These are phyloP conservation scores for Claviceps capensis DNA, from an alignment of 2,329 filamentous ascomycete species.

Conservation along the genomic window DNA sequence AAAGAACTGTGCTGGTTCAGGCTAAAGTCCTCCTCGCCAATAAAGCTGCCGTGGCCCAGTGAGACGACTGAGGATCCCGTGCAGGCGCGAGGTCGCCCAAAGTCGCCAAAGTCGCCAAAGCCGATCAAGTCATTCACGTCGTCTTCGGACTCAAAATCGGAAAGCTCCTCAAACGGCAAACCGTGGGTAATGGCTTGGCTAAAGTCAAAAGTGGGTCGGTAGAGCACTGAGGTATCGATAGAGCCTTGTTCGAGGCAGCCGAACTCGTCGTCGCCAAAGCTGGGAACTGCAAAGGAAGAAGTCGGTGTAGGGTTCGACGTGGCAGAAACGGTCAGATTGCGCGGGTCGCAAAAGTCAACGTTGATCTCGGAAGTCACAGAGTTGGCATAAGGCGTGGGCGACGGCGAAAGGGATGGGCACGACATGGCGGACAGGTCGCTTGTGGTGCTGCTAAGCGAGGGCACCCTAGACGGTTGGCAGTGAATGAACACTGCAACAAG, in stretches of 20 bases:
- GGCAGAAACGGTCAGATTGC: conserved; percentile 65
- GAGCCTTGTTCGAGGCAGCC: conserved; percentile 33
- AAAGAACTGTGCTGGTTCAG: conserved; percentile 55
- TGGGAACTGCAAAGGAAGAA: conserved; percentile 52
- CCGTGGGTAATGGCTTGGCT: conserved; percentile 36
- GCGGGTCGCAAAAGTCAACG: conserved; percentile 81
- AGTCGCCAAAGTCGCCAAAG: conserved; percentile 37
- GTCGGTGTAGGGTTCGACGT: conserved; percentile 34
- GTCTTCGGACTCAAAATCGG: conserved; percentile 83
- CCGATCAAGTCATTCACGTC: conserved; percentile 64
- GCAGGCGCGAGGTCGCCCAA: conserved; percentile 55
- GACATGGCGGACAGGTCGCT: conserved; percentile 63
- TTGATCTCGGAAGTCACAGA: conserved; percentile 56
- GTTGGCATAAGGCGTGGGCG: conserved; percentile 64
- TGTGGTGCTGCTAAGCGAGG: conserved; percentile 48
- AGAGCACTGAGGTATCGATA: conserved; percentile 28
- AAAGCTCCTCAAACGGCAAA: conserved; percentile 74
- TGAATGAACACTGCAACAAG: conserved; percentile 33
- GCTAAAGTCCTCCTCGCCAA: conserved; percentile 63
- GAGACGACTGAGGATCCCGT: conserved; percentile 55
- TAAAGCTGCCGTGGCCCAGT: conserved; percentile 63
- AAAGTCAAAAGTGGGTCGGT: conserved; percentile 37
- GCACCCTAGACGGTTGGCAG: conserved; percentile 32
- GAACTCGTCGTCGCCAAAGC: conserved; percentile 50
- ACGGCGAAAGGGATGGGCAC: conserved; percentile 77